Percentiles rank a stretch among this genome's conserved stretches.
Conservation (phyloP, 768 basidiomycete species). For the Naganishia friedmannii region DNA sequence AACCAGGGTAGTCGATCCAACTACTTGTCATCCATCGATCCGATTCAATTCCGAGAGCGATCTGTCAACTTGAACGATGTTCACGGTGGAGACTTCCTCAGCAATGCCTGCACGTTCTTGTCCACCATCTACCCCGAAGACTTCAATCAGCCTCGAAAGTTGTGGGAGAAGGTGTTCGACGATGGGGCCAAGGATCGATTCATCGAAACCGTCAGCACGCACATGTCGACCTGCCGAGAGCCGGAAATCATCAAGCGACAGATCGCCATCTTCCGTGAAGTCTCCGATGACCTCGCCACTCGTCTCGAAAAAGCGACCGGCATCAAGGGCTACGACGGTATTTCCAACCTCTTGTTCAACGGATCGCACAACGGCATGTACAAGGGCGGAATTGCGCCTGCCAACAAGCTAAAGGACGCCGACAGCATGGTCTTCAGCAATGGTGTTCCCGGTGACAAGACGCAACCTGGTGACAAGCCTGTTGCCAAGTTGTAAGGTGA, state of each 20-base stretch:
- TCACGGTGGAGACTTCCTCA: conserved; percentile 68
- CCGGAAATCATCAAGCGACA: conserved; percentile 49
- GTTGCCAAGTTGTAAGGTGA: conserved; percentile 14
- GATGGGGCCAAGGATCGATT: conserved; percentile 48
- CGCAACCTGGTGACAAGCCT: neutral
- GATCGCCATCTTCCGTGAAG: conserved; percentile 66
- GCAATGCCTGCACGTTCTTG: conserved; percentile 48
- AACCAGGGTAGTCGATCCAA: conserved; percentile 83
- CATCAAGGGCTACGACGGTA: conserved; percentile 46
- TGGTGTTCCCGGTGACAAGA: conserved; percentile 31
- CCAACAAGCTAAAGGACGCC: conserved; percentile 40
- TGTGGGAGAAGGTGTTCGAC: conserved; percentile 54
- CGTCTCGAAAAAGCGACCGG: conserved; percentile 74
- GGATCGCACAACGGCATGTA: conserved; percentile 45
- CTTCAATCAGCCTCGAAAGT: conserved; percentile 57
- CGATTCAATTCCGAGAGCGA: conserved; percentile 63
- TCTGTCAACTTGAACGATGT: conserved; percentile 42
- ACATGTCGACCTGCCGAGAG: conserved; percentile 47
- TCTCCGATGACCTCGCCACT: conserved; percentile 71
- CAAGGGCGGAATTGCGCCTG: conserved; percentile 37
- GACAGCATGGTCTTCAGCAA: conserved; percentile 35
- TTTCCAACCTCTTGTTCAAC: conserved; percentile 41
- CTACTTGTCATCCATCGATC: conserved; percentile 69
- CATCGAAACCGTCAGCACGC: conserved; percentile 53
- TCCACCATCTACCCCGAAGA: conserved; percentile 67